Conservation (phyloP, 176 grass and related monocot genomes). For the Oryza punctata region DNA sequence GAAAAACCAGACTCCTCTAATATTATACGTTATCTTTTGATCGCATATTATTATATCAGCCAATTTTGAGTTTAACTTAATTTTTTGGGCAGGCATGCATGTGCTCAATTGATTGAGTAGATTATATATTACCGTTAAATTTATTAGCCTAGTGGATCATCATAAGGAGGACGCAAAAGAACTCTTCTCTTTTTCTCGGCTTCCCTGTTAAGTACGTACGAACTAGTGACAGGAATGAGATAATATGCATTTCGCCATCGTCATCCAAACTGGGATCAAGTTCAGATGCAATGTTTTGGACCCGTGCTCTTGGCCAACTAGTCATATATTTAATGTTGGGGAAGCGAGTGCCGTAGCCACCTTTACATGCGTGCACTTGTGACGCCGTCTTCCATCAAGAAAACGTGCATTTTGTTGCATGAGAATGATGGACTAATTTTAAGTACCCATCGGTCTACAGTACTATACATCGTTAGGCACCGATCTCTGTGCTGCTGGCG, state of each 20-base stretch:
- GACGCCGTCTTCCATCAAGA: neutral
- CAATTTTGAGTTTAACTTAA: neutral
- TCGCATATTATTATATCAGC: neutral
- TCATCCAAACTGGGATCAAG: neutral
- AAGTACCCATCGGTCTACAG: neutral
- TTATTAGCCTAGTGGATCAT: neutral
- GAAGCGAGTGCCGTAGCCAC: neutral
- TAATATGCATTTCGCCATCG: slow-evolving; percentile 5
- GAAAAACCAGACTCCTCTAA: no score
- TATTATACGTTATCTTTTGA: no score
- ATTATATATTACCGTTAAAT: neutral
- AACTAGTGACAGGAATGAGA: neutral
- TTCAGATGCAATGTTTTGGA: slow-evolving; percentile 18
- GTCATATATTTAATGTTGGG: neutral
- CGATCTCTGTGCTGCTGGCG: neutral
- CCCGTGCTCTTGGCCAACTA: neutral
- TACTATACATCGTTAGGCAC: neutral
- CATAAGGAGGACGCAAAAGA: neutral
- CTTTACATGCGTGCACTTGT: neutral
- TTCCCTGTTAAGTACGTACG: neutral
- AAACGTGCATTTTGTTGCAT: slow-evolving; percentile 9
- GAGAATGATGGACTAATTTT: neutral
- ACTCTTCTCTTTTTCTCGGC: neutral
- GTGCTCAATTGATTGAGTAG: neutral
- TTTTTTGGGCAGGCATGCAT: neutral